Base-by-base conservation (phyloP, 441 rosid genomes). In the Kokia cookei region DNA sequence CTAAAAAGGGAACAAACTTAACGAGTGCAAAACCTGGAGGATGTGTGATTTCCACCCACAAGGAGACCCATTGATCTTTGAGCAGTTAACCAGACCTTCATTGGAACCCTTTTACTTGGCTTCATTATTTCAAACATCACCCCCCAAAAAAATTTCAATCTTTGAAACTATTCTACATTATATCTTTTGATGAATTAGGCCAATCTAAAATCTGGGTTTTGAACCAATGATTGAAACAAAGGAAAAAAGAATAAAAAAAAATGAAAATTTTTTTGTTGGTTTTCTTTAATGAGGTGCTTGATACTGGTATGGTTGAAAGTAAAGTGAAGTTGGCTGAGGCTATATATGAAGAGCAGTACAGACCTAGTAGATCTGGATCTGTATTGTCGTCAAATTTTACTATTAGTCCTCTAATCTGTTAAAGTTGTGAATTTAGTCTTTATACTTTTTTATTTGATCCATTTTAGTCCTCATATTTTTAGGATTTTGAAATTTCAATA, bases 1-100 rank as follows among this genome's bases (percentile, higher is more conserved):
- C 69, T 7, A 27, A 19, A 6, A 62, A 65, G 72, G 13, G 7
- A 27, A 14, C 61, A 65, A 75, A 27, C 67, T 32, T 87, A 92
- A 77, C 94, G 93, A 83, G 92, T 82, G 42, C 94, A 90, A 85
- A 92, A 92, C 93, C 94, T 90, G 90, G 86, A 90, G 59, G 94
- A 88, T 54, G 93, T 92, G 85, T 90, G 94, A 75, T 92, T 91
- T 59, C 97, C 94, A 90, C 94, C 97, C 93, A 91, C 90, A 74
- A 90, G 94, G 90, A 92, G 77, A 75, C 87, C 93, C 90, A 86
- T 84, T 73, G 94, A 86, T 73, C 74, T 83, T 87, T 85, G 94
- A 43, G 82, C 75, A 58, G 80, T 79, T 82, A 90, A 83, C 94
- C 97, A 87, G 58, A 84, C 94, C 79, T 84, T 79, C 65, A 75